phyloP scores from a whole-genome alignment of 495 filamentous ascomycete genomes.

The Annulohypoxylon bovei region DNA sequence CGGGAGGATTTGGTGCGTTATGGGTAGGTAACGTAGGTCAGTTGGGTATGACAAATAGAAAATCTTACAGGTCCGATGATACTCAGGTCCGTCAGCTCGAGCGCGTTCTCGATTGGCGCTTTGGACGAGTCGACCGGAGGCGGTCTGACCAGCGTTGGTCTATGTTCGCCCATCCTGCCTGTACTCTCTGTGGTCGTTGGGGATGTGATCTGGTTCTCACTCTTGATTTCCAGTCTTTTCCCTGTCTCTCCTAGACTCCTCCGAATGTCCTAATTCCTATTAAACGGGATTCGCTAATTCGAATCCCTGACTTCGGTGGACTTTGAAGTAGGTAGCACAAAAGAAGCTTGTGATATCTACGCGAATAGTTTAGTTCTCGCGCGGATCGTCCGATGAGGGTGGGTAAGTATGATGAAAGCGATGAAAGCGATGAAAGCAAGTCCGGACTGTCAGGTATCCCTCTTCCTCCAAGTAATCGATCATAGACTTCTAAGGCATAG shows the following conservation, averaged over 20 bases:
- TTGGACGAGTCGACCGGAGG: constrained; percentile 76
- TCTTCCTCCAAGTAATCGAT: neutral
- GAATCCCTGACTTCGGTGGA: neutral
- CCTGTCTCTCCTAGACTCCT: neutral
- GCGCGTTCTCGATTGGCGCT: constrained; percentile 84
- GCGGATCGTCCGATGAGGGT: neutral
- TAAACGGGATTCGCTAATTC: neutral
- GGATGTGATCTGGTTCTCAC: neutral
- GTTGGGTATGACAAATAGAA: neutral
- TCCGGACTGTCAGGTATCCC: too few relatives aligned
- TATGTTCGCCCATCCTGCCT: constrained; percentile 30
- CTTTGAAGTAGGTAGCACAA: neutral
- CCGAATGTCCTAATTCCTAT: neutral
- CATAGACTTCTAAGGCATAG: neutral
- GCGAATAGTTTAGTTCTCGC: neutral
- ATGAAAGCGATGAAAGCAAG: too few relatives aligned
- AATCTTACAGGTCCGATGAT: constrained; percentile 79
- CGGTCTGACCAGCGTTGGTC: constrained; percentile 77
- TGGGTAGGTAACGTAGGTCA: neutral
- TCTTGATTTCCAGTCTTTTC: neutral
- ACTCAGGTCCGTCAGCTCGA: constrained; percentile 81
- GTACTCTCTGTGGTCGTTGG: neutral
- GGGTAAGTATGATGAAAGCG: neutral
- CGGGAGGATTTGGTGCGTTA: neutral
- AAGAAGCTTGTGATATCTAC: neutral